Conservation (phyloP, 768 basidiomycete species). For the Lactarius psammicola region DNA sequence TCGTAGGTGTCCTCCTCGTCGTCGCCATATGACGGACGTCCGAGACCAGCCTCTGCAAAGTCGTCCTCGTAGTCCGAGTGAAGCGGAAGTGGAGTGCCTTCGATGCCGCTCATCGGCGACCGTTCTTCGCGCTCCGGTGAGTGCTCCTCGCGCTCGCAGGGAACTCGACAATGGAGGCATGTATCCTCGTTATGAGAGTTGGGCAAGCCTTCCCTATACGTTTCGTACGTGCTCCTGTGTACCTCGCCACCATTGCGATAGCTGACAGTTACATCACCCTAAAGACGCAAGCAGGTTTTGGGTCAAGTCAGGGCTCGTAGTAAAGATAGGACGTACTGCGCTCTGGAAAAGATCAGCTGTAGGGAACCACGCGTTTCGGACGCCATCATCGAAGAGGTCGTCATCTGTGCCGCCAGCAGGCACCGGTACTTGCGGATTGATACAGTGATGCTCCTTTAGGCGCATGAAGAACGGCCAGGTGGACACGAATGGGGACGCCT, state of each 20-base stretch:
- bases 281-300: not conserved
- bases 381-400: conserved; percentile 37
- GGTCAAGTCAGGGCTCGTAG: not conserved
- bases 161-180: conserved; percentile 34
- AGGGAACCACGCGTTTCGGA: conserved; percentile 46
- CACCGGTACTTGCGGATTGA: conserved; percentile 41
- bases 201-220: conserved; percentile 39
- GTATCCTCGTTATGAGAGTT: conserved; percentile 45
- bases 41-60: conserved; percentile 30
- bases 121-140: not conserved
- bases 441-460: conserved; percentile 53
- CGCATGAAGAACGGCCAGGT: conserved; percentile 58
- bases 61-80: conserved; percentile 30
- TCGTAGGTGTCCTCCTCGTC: conserved; percentile 32
- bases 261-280: conserved; percentile 15
- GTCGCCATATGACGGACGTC: conserved; percentile 32
- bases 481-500: conserved; percentile 36
- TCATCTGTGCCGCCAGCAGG: conserved; percentile 28
- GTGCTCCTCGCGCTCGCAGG: conserved; percentile 20
- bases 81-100: not conserved
- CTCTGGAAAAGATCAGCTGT: conserved; percentile 25
- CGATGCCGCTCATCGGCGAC: conserved; percentile 4
- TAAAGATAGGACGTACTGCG: conserved; percentile 31
- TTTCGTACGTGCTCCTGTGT: conserved; percentile 36
- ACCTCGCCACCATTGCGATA: conserved; percentile 5